These are phyloP conservation scores for Bifiguratus adelaidae DNA, from an alignment of 192 early-diverging fungal species.

Conservation along the genomic window DNA sequence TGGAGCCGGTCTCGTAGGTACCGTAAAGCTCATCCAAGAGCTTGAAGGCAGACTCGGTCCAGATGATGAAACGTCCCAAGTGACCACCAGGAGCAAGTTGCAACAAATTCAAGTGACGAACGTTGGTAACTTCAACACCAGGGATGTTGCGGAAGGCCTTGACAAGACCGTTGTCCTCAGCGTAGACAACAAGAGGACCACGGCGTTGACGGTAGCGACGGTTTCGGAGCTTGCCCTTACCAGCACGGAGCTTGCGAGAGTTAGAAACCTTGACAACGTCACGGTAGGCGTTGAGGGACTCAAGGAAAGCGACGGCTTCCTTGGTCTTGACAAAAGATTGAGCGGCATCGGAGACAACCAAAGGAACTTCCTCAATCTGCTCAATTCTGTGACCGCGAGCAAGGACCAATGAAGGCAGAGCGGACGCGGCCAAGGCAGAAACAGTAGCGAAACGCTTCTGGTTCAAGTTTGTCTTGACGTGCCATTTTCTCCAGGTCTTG, in stretches of 20 bases:
- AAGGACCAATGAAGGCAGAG: constrained; percentile 81
- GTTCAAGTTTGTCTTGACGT: constrained; percentile 97
- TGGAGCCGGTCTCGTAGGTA: constrained; percentile 61
- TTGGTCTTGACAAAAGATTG: constrained; percentile 88
- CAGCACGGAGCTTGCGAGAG: constrained; percentile 94
- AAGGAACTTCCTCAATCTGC: constrained; percentile 87
- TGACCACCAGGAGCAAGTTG: constrained; percentile 98
- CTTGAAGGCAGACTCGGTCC: constrained; percentile 90
- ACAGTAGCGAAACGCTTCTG: constrained; percentile 96
- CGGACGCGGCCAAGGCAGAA: constrained; percentile 93
- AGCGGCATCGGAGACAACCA: constrained; percentile 71
- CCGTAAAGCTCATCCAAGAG: constrained; percentile 91
- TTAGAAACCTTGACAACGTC: constrained; percentile 92
- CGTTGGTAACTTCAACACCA: constrained; percentile 91
- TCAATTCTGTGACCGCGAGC: constrained; percentile 96
- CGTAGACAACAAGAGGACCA: constrained; percentile 94
- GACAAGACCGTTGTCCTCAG: constrained; percentile 86
- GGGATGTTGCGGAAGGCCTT: constrained; percentile 98
- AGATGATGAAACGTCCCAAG: constrained; percentile 98
- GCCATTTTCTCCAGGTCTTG: constrained; percentile 99
- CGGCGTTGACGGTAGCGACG: constrained; percentile 92
- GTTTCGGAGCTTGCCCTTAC: constrained; percentile 94
- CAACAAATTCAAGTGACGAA: constrained; percentile 90
- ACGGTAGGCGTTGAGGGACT: constrained; percentile 85
- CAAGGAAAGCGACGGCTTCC: constrained; percentile 83